Percentiles rank a stretch among this genome's conserved stretches.
Conservation (phyloP, 2,329 filamentous ascomycete genomes). For the Teratosphaeria gauchensis region DNA sequence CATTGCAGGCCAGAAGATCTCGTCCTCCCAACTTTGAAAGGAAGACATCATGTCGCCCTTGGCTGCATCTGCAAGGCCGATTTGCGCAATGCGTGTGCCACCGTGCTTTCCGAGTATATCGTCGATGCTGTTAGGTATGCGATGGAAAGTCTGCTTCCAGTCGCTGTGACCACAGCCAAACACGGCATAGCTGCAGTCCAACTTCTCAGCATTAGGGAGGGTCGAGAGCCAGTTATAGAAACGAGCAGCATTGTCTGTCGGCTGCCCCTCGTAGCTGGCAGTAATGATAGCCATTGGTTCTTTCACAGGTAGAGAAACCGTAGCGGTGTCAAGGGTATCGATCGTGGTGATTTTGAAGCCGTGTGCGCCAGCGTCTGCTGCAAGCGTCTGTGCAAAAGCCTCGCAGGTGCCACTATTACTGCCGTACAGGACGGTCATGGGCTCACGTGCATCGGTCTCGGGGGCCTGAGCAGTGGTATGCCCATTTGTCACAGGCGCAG, state of each 20-base stretch:
- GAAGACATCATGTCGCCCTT: conserved; percentile 57
- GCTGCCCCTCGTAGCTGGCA: conserved; percentile 64
- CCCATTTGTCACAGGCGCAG: too few relatives aligned
- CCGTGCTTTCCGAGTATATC: conserved; percentile 43
- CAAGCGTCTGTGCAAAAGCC: conserved; percentile 54
- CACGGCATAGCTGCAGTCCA: conserved; percentile 49
- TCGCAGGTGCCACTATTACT: conserved; percentile 70
- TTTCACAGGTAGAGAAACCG: conserved; percentile 49
- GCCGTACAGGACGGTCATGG: conserved; percentile 61
- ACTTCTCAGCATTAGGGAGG: conserved; percentile 27
- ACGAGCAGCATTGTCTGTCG: conserved; percentile 60
- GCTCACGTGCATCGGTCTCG: conserved; percentile 21
- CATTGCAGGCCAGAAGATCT: conserved; percentile 25
- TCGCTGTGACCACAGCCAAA: conserved; percentile 59
- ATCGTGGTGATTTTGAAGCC: conserved; percentile 49
- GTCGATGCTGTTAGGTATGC: conserved; percentile 56
- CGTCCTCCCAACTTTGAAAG: conserved; percentile 60
- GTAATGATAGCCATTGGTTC: conserved; percentile 58
- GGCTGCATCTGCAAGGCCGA: conserved; percentile 48
- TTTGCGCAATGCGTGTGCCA: conserved; percentile 38
- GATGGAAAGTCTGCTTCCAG: conserved; percentile 53
- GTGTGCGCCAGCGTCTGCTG: conserved; percentile 47
- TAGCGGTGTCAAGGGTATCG: conserved; percentile 50
- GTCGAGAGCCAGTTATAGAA: conserved; percentile 55
- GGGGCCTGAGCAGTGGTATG: too few relatives aligned